Evolutionary conservation across 2,329 filamentous ascomycete genomes (phyloP).

Genomic region (Dryadomyces quercivorus): DNA sequence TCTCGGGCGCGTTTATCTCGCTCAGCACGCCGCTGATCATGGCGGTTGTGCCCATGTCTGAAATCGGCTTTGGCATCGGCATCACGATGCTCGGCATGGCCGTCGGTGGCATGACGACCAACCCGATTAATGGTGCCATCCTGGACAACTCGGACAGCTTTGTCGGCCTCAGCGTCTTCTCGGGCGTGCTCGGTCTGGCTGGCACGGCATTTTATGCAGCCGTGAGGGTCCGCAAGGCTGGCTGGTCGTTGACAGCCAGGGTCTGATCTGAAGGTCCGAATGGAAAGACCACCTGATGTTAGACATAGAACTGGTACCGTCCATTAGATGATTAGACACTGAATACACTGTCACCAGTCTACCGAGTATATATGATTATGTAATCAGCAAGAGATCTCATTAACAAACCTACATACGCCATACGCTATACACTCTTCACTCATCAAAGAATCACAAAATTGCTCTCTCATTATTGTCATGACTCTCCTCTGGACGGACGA

Average conservation of each 20-base stretch:
- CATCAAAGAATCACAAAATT: no score
- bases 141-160: conserved; percentile 21
- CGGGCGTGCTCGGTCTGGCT: not conserved
- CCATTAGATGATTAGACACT: no score
- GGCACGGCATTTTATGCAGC: not conserved
- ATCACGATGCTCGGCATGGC: conserved; percentile 36
- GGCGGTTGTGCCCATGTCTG: conserved; percentile 40
- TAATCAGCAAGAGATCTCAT: no score
- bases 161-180: conserved; percentile 14
- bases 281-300: no score
- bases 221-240: not conserved
- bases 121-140: conserved; percentile 34
- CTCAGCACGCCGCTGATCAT: conserved; percentile 24
- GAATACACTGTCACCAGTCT: no score
- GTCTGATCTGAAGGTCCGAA: not conserved
- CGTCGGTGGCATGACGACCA: conserved; percentile 37
- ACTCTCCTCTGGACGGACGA: no score
- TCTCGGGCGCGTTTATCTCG: conserved; percentile 27
- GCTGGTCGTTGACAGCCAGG: not conserved
- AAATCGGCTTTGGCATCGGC: conserved; percentile 43
- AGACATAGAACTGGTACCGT: no score
- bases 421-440: no score
- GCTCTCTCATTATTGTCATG: no score
- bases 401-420: no score
- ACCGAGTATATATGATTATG: no score